Percentiles rank a stretch among this genome's conserved stretches.
phyloP scores from a whole-genome alignment of 2,329 filamentous ascomycete genomes.

The Myriosclerotinia duriaeana region DNA sequence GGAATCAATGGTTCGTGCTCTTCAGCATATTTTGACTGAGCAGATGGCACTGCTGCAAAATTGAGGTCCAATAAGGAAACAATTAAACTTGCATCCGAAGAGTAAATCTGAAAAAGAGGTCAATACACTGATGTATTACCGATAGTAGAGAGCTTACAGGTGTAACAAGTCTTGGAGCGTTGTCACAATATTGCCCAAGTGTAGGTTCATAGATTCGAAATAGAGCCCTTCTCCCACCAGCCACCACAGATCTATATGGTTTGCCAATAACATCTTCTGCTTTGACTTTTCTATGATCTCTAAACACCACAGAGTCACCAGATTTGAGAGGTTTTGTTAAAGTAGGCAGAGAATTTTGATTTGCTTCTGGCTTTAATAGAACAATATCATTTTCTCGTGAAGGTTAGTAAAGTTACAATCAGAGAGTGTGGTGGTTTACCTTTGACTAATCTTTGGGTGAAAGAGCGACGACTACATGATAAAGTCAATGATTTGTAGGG shows the following conservation, averaged over 20 bases:
- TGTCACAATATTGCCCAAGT: constrained; percentile 66
- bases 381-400: constrained; percentile 35
- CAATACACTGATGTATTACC: not conserved
- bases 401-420: not conserved
- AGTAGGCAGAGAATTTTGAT: constrained; percentile 29
- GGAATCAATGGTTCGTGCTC: not conserved
- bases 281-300: constrained; percentile 35
- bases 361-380: constrained; percentile 32
- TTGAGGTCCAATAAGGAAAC: constrained; percentile 76
- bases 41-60: not conserved
- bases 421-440: not conserved
- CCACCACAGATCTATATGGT: constrained; percentile 29
- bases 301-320: constrained; percentile 33
- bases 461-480: constrained; percentile 9
- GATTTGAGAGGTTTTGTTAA: constrained; percentile 46
- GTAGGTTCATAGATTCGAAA: constrained; percentile 59
- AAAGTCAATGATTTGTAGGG: not conserved
- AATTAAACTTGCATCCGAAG: constrained; percentile 72
- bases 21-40: constrained; percentile 41
- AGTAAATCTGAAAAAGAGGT: constrained; percentile 58
- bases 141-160: constrained; percentile 53
- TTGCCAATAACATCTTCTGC: constrained; percentile 44
- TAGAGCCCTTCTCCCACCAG: constrained; percentile 28
- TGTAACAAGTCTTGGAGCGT: constrained; percentile 69
- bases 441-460: constrained; percentile 15